Percentiles rank a stretch among this genome's conserved stretches.
phyloP scores from a whole-genome alignment of 768 basidiomycete genomes.

The Leucocoprinus leucothites region DNA sequence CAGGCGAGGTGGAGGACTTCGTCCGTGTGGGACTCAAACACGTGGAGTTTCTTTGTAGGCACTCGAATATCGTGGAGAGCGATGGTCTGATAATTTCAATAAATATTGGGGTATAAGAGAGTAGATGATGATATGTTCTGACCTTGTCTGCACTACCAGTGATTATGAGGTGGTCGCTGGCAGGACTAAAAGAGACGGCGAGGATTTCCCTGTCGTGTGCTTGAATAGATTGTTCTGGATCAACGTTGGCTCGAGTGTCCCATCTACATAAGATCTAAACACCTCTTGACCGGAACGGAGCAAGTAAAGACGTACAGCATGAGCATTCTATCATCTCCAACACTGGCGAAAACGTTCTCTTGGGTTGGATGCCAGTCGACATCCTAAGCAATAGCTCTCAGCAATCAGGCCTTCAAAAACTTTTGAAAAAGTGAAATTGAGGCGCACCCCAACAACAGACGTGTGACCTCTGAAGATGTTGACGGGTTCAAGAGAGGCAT shows the following conservation, averaged over 20 bases:
- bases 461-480: conserved; percentile 85
- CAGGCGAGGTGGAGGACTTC: conserved; percentile 93
- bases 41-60: conserved; percentile 75
- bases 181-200: conserved; percentile 87
- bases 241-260: conserved; percentile 79
- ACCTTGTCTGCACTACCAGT: conserved; percentile 97
- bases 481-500: conserved; percentile 79
- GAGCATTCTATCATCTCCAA: conserved; percentile 93
- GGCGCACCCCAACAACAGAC: conserved; percentile 88
- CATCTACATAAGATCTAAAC: conserved; percentile 51
- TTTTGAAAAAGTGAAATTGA: too few species aligned
- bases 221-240: conserved; percentile 69
- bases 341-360: conserved; percentile 88
- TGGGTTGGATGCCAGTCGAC: conserved; percentile 91
- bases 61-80: conserved; percentile 83
- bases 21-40: conserved; percentile 91
- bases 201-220: conserved; percentile 93
- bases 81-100: conserved; percentile 50
- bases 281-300: background rate
- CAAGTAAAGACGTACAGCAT: conserved; percentile 67
- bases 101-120: background rate
- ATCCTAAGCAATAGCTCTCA: conserved; percentile 50
- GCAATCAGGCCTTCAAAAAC: too few species aligned
- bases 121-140: background rate
- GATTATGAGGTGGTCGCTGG: conserved; percentile 71